phyloP scores from a whole-genome alignment of 352 stramenopile species.

The Pythium aphanidermatum region DNA sequence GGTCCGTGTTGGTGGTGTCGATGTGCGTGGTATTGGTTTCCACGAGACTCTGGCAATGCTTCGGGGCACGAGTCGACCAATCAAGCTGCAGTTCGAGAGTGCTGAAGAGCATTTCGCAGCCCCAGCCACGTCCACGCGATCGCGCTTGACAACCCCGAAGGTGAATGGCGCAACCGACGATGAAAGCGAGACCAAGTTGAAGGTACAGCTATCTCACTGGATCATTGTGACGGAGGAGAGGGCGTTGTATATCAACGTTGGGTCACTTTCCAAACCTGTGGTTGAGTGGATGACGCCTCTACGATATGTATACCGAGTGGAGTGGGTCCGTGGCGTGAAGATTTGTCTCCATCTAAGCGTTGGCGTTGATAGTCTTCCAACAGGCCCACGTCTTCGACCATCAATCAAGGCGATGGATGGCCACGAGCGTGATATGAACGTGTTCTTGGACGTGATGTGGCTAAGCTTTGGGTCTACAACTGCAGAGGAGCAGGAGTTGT shows the following conservation, averaged over 20 bases:
- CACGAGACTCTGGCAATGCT: conserved; percentile 77
- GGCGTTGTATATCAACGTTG: conserved; percentile 82
- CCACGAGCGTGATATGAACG: conserved; percentile 83
- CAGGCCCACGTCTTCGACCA: conserved; percentile 60
- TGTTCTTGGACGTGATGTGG: conserved; percentile 87
- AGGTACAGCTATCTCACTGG: conserved; percentile 79
- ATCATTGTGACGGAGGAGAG: conserved; percentile 85
- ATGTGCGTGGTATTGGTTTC: conserved; percentile 81
- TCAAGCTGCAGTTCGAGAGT: conserved; percentile 81
- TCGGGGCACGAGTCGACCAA: conserved; percentile 58
- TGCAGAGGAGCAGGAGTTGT: conserved; percentile 83
- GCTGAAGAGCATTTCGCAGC: conserved; percentile 50
- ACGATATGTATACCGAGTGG: conserved; percentile 79
- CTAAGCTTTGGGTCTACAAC: conserved; percentile 78
- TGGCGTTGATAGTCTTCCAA: conserved; percentile 78
- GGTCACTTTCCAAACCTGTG: conserved; percentile 62
- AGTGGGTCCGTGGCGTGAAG: conserved; percentile 54
- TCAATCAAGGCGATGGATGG: conserved; percentile 62
- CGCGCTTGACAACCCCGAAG: conserved; percentile 16
- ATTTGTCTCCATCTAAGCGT: conserved; percentile 80
- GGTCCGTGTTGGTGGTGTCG: conserved; percentile 65
- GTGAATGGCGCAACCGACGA: conserved; percentile 6
- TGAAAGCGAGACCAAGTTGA: conserved; percentile 39
- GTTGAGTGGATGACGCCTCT: conserved; percentile 89
- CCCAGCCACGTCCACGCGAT: conserved; percentile 14